These are phyloP conservation scores for Rhododendron molle DNA, from an alignment of 148 eudicot genomes.

Conservation along the genomic window DNA sequence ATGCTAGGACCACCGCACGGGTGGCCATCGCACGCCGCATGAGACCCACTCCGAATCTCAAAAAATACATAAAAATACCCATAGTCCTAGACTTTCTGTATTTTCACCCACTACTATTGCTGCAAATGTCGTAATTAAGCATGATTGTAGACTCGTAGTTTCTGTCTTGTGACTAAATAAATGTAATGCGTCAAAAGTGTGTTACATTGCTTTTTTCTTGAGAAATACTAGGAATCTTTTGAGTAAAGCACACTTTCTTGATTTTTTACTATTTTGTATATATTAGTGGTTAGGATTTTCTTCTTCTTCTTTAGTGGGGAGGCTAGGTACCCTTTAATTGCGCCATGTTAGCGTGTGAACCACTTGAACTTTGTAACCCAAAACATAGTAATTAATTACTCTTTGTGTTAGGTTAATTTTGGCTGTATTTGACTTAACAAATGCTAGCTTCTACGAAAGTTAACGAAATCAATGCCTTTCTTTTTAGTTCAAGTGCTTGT, in stretches of 20 bases:
- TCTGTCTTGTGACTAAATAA: no score
- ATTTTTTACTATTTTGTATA: no score
- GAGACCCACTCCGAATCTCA: no score
- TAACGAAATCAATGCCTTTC: background rate
- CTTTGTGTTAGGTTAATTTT: slow-evolving; percentile 1
- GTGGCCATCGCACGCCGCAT: no score
- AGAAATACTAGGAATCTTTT: background rate
- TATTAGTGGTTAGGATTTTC: background rate
- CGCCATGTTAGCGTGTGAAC: background rate
- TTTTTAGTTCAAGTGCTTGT: background rate
- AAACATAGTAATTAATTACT: background rate
- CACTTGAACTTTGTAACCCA: background rate
- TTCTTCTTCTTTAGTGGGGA: background rate
- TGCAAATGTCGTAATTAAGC: no score
- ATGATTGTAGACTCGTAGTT: no score
- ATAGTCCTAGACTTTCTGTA: no score
- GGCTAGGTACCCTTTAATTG: background rate
- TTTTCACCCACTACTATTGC: no score
- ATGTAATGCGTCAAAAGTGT: no score
- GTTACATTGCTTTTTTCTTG: background rate
- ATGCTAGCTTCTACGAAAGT: background rate
- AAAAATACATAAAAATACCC: no score
- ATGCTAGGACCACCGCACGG: no score
- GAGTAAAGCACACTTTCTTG: background rate
- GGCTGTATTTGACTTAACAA: slow-evolving; percentile 5